Evolutionary conservation across 306 rosid species (phyloP).

Genomic region (Boehmeria nivea): DNA sequence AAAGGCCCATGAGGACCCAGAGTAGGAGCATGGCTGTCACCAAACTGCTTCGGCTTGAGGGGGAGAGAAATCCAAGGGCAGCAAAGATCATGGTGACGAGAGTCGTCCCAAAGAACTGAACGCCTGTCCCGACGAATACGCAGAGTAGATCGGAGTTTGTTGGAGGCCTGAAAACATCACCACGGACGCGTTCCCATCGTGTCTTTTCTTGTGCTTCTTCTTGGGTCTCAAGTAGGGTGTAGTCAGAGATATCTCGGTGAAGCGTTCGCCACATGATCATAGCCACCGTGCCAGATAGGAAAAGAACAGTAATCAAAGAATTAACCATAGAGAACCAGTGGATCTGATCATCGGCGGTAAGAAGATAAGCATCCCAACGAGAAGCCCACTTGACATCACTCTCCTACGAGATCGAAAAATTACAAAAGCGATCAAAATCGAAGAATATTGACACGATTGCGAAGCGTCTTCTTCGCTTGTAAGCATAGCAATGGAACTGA

Average conservation of each 20-base stretch:
- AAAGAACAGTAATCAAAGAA: constrained; percentile 82
- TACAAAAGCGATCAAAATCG: constrained; percentile 4
- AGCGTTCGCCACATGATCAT: constrained; percentile 97
- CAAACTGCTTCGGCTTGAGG: constrained; percentile 82
- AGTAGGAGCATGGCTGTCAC: constrained; percentile 90
- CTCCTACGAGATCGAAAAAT: constrained; percentile 40
- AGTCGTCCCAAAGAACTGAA: constrained; percentile 85
- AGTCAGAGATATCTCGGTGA: constrained; percentile 88
- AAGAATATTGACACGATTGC: neutral
- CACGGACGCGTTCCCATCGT: constrained; percentile 85
- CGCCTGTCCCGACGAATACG: constrained; percentile 85
- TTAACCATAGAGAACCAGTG: constrained; percentile 95
- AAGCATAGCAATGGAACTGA: constrained; percentile 28
- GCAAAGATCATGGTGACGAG: constrained; percentile 86
- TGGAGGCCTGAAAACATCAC: constrained; percentile 84
- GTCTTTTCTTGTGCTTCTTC: constrained; percentile 96
- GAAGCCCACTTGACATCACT: constrained; percentile 97
- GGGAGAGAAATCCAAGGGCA: constrained; percentile 81
- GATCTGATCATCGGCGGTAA: constrained; percentile 93
- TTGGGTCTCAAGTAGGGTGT: constrained; percentile 80
- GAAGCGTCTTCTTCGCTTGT: too few species aligned
- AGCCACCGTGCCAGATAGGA: constrained; percentile 92
- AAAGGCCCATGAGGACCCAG: constrained; percentile 86
- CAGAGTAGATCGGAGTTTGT: constrained; percentile 67
- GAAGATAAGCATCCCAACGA: constrained; percentile 94